A percentile compares a stretch with the other conserved stretches of the same genome.
Conservation (phyloP, 140 eudicot species). For the Senecio squalidus region DNA sequence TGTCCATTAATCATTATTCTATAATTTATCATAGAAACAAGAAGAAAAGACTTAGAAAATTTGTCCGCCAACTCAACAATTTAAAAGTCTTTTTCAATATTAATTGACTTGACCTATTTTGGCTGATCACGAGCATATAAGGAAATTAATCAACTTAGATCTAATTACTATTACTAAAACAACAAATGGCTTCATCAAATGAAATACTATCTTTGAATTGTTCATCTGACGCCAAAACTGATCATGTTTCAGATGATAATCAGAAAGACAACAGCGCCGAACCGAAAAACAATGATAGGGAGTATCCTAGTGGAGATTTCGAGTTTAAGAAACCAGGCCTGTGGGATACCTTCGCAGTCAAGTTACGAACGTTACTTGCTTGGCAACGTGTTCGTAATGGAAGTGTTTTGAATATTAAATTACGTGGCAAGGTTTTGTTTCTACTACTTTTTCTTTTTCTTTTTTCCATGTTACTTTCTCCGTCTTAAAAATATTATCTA, state of each 20-base stretch:
- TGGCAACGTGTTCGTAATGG: slow-evolving; percentile 74
- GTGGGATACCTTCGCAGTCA: slow-evolving; percentile 60
- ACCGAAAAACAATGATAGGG: neutral
- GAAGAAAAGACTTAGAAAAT: too few relatives aligned
- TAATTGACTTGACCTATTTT: neutral
- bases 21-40: too few relatives aligned
- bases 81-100: neutral
- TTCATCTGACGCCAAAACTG: neutral
- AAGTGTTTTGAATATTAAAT: slow-evolving; percentile 62
- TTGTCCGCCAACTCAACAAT: neutral
- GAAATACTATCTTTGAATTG: slow-evolving; percentile 5
- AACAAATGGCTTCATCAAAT: slow-evolving; percentile 21
- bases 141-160: neutral
- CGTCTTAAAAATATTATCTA: neutral
- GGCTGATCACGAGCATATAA: neutral
- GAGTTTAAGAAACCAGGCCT: slow-evolving; percentile 36
- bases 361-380: slow-evolving; percentile 53
- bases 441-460: too few relatives aligned
- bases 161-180: neutral
- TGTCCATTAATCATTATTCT: too few relatives aligned
- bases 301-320: slow-evolving; percentile 76
- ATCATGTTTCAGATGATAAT: neutral
- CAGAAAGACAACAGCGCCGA: slow-evolving; percentile 9
- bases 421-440: slow-evolving; percentile 97
- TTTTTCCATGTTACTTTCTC: neutral